Base-by-base conservation (phyloP, 768 basidiomycete genomes). In the Amanita rimosa region DNA sequence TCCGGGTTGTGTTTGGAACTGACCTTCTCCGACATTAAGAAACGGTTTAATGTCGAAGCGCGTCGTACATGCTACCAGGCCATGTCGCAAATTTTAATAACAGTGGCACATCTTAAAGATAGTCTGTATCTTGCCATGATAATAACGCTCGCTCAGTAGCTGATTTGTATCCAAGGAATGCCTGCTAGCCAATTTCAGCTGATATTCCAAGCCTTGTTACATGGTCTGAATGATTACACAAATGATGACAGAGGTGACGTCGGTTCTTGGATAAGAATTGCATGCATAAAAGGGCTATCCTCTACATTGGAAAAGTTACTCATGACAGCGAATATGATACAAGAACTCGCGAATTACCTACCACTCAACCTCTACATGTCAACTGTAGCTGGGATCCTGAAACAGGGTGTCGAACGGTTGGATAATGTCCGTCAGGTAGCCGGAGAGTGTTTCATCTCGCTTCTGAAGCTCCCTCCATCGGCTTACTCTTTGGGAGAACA, bases 211-310 rank as follows among this genome's bases (percentile, higher is more conserved):
- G 72, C 76, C 16, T 59, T 89, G 33, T 62, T 83, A n/a, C 61
- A 59, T n/a, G 93, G 90, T 3, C 64, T 99, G 46, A 72, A 78
- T 16, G 94, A 99, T 67, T 99, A 98, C 60, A 85, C 89, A 4
- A 80, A 78, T 42, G 95, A 99, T 60, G 88, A 96, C 60, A 81
- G 95, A 54, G 95, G 95, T 3, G 96, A 99, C 60, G 85, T 99
- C 33, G 95, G 95, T 36, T 97, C 95, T 2, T 96, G 93, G 92
- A 76, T 93, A 45, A 86, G 95, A 53, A 75, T 86, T 6, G 79
- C 81, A 2, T 87, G 83, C 57, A 74, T 93, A 44, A 71, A 70
- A 40, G 83, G 84, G 8, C 65, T 93, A 48, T 70, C 78, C 14
- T 65, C 69, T 6, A 64, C 80, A 50, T 67, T 75, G 38, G 67